phyloP scores from a whole-genome alignment of 371 early-diverging fungal genomes.

The Saksenaea vasiformis region DNA sequence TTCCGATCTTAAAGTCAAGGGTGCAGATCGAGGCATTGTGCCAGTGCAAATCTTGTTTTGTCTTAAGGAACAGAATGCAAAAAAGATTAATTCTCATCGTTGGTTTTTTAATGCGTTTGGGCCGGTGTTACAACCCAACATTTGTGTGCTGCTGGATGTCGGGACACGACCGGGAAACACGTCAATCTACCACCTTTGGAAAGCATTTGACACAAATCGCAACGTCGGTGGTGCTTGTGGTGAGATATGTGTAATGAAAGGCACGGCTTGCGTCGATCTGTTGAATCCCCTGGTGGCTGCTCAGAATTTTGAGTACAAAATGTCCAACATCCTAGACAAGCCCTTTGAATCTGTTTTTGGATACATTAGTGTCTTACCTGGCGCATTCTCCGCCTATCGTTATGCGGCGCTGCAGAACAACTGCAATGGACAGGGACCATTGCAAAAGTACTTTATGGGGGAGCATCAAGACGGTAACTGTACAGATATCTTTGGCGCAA shows the following conservation, averaged over 20 bases:
- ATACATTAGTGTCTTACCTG: conserved; percentile 83
- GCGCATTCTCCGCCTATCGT: conserved; percentile 87
- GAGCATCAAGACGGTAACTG: conserved; percentile 54
- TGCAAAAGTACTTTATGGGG: conserved; percentile 80
- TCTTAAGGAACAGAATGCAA: conserved; percentile 74
- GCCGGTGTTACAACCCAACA: conserved; percentile 71
- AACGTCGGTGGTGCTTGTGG: conserved; percentile 85
- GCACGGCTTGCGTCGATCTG: conserved; percentile 59
- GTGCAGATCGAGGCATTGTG: conserved; percentile 68
- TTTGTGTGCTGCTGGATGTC: conserved; percentile 81
- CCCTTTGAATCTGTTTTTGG: conserved; percentile 88
- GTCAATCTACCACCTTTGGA: conserved; percentile 79
- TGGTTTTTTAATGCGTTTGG: conserved; percentile 92
- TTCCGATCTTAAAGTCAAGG: conserved; percentile 68
- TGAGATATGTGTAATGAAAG: conserved; percentile 79
- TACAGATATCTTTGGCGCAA: conserved; percentile 58
- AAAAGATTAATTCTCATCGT: conserved; percentile 86
- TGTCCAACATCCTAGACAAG: conserved; percentile 88
- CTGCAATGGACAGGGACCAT: conserved; percentile 57
- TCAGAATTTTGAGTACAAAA: conserved; percentile 83
- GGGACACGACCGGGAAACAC: conserved; percentile 79
- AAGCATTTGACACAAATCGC: conserved; percentile 72
- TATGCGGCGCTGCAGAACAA: conserved; percentile 76
- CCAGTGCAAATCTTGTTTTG: conserved; percentile 84
- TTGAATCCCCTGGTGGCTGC: conserved; percentile 79